Conservation (phyloP, 345 rosid species). For the Salix suchowensis region DNA sequence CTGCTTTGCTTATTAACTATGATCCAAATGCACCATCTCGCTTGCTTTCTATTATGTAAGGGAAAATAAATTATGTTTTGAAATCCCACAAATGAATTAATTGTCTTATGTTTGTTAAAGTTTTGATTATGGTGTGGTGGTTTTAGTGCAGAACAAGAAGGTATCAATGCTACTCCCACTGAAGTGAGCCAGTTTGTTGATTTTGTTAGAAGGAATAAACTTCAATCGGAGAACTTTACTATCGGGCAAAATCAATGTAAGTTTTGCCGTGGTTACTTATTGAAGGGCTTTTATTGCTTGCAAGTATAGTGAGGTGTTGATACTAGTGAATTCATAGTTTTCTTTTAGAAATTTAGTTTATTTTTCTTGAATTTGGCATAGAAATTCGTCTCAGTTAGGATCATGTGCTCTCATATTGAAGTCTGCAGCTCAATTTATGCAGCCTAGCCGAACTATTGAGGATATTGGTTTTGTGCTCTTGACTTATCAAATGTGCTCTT, state of each 20-base stretch:
- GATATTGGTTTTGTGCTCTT: no score
- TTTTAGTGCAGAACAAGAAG: slow-evolving; percentile 69
- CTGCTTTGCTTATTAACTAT: slow-evolving; percentile 68
- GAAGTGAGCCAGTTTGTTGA: slow-evolving; percentile 53
- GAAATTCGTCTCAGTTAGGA: neutral
- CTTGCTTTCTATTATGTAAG: slow-evolving; percentile 72
- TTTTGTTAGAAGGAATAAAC: slow-evolving; percentile 61
- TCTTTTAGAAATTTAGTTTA: no score
- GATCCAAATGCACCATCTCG: slow-evolving; percentile 76
- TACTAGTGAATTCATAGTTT: no score
- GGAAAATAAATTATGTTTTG: neutral
- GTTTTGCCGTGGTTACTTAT: slow-evolving; percentile 5
- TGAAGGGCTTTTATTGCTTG: neutral
- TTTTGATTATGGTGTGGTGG: neutral
- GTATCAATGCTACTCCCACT: slow-evolving; percentile 54
- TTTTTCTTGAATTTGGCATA: neutral
- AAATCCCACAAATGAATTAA: no score
- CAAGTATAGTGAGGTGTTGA: no score
- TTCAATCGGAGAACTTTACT: slow-evolving; percentile 57
- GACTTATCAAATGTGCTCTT: no score
- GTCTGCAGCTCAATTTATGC: neutral
- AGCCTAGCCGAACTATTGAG: no score
- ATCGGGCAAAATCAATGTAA: slow-evolving; percentile 75
- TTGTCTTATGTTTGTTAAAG: no score
- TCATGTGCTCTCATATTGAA: no score